Percentiles rank a stretch among this genome's conserved stretches.
phyloP scores from a whole-genome alignment of 129 eudicot genomes.

The Flaveria robusta region DNA sequence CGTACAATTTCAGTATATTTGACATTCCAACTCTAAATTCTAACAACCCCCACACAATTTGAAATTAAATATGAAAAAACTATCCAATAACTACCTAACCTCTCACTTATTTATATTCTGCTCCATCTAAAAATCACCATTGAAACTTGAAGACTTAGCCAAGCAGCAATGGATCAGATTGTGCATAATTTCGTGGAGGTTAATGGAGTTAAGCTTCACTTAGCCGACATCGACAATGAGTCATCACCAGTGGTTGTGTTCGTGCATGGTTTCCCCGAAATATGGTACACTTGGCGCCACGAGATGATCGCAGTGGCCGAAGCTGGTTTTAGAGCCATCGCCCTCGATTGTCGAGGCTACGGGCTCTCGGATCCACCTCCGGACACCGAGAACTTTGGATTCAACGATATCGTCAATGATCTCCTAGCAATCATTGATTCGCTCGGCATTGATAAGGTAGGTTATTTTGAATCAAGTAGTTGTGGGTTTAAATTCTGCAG shows the following conservation, averaged over 20 bases:
- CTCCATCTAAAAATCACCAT: background rate
- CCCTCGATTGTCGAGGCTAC: slow-evolving; percentile 41
- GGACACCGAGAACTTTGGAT: slow-evolving; percentile 23
- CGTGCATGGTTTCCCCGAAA: too few species aligned
- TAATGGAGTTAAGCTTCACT: slow-evolving; percentile 29
- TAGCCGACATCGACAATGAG: slow-evolving; percentile 30
- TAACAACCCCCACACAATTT: too few species aligned
- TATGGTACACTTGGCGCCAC: too few species aligned
- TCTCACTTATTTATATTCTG: background rate
- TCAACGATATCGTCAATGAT: slow-evolving; percentile 38
- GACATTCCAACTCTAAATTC: too few species aligned
- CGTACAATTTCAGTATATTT: too few species aligned
- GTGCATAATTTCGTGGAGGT: slow-evolving; percentile 19
- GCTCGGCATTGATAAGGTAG: slow-evolving; percentile 29
- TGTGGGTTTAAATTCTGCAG: too few species aligned
- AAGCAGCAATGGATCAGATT: slow-evolving; percentile 26
- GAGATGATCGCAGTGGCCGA: slow-evolving; percentile 50
- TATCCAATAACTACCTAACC: background rate
- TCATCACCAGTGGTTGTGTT: slow-evolving; percentile 41
- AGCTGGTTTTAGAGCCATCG: slow-evolving; percentile 33
- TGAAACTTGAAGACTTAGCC: background rate
- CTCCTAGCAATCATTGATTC: slow-evolving; percentile 37
- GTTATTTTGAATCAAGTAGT: too few species aligned
- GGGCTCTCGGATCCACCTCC: slow-evolving; percentile 45
- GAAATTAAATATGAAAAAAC: too few species aligned